Conservation (phyloP, 148 eudicot genomes). For the Vaccinium vitisidaea region DNA sequence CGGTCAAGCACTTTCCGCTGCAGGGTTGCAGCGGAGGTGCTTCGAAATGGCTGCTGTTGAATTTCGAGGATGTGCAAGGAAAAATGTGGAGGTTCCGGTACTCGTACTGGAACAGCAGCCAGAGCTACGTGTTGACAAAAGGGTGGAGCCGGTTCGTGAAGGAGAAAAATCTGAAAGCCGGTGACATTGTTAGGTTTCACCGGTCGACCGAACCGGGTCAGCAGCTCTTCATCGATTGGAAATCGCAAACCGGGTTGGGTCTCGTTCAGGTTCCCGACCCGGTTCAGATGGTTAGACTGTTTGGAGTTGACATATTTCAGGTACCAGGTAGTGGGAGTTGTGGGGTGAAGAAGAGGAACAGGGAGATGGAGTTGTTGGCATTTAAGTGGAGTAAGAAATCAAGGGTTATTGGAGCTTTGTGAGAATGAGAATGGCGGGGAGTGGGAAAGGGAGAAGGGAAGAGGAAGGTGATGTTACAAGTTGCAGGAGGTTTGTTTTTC, state of each 20-base stretch:
- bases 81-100: slow-evolving; percentile 89
- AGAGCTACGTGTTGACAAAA: slow-evolving; percentile 77
- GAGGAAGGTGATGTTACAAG: not conserved
- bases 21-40: slow-evolving; percentile 20
- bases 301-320: slow-evolving; percentile 76
- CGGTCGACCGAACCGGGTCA: slow-evolving; percentile 52
- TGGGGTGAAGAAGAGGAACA: slow-evolving; percentile 29
- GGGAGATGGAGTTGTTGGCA: slow-evolving; percentile 34
- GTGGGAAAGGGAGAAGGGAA: too few species aligned
- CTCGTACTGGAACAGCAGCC: slow-evolving; percentile 90
- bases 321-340: slow-evolving; percentile 3
- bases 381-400: slow-evolving; percentile 34
- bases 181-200: slow-evolving; percentile 64
- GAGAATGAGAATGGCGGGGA: too few species aligned
- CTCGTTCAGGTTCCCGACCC: not conserved
- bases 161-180: slow-evolving; percentile 71
- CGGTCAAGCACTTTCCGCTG: slow-evolving; percentile 79
- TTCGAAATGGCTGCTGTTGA: slow-evolving; percentile 62
- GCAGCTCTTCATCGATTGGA: slow-evolving; percentile 73
- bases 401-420: slow-evolving; percentile 37
- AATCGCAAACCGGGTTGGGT: slow-evolving; percentile 21
- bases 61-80: slow-evolving; percentile 59
- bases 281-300: slow-evolving; percentile 52
- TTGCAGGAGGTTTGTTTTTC: too few species aligned
- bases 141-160: slow-evolving; percentile 95